These are phyloP conservation scores for Echeveria elegans DNA, from an alignment of 164 flowering plant species.

Conservation along the genomic window DNA sequence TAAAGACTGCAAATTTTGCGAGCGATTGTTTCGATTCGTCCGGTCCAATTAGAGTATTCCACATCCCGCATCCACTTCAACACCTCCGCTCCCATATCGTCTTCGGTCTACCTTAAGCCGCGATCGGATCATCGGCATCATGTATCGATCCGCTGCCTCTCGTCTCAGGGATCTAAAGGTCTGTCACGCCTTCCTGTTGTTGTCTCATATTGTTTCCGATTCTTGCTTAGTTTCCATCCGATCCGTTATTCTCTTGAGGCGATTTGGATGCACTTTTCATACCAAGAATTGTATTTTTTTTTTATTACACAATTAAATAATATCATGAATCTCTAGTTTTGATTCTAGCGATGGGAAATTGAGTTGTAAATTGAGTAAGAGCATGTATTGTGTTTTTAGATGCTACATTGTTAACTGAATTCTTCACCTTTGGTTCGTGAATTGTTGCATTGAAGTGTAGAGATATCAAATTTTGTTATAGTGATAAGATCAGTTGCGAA, in stretches of 20 bases:
- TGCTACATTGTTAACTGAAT: no score
- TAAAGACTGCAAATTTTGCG: background rate
- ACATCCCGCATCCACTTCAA: background rate
- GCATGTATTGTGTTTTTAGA: background rate
- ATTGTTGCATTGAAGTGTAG: no score
- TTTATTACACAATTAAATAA: no score
- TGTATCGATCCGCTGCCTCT: conserved; percentile 6
- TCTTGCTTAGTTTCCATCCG: background rate
- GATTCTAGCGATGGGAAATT: background rate
- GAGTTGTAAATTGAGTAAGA: background rate
- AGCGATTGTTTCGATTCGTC: background rate
- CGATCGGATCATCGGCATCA: conserved; percentile 7
- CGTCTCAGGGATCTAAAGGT: conserved; percentile 9
- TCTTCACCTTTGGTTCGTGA: no score
- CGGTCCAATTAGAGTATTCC: background rate
- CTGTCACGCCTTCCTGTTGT: background rate
- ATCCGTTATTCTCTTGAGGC: background rate
- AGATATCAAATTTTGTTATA: background rate
- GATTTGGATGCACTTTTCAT: background rate
- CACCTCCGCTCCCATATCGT: no score
- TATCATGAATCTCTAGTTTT: no score
- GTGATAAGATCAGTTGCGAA: background rate
- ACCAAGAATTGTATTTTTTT: no score
- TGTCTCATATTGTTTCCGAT: background rate
- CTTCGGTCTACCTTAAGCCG: background rate